Percentiles rank a stretch among this genome's conserved stretches.
Conservation (phyloP, 768 basidiomycete species). For the Sarcomyxa edulis region DNA sequence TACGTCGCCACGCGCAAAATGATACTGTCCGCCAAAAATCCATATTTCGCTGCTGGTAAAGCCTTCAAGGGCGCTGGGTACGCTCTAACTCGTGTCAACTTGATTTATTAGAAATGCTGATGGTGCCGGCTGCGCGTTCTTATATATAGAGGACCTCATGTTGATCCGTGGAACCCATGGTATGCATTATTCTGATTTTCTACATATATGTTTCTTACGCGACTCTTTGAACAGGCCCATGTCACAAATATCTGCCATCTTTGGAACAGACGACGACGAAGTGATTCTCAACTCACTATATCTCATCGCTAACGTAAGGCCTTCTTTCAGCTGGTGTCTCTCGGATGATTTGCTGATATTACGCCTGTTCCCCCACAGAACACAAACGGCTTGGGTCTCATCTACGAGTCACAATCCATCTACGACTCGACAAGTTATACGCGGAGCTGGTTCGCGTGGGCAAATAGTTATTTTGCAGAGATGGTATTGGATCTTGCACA, state of each 20-base stretch:
- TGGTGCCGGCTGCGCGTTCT: slow-evolving; percentile 1
- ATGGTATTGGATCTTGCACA: slow-evolving; percentile 75
- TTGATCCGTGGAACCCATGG: slow-evolving; percentile 71
- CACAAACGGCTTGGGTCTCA: slow-evolving; percentile 68
- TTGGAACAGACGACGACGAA: slow-evolving; percentile 65
- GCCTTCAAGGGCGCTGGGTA: slow-evolving; percentile 69
- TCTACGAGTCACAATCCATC: slow-evolving; percentile 71
- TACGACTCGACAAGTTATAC: slow-evolving; percentile 55
- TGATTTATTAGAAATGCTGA: too few relatives aligned
- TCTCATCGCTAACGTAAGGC: slow-evolving; percentile 60
- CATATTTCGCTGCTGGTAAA: slow-evolving; percentile 62
- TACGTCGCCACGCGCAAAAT: slow-evolving; percentile 63
- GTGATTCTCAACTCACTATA: slow-evolving; percentile 64
- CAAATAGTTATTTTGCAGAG: slow-evolving; percentile 79
- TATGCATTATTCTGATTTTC: too few relatives aligned
- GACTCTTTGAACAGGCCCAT: slow-evolving; percentile 56
- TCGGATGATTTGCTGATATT: slow-evolving; percentile 1
- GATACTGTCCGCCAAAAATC: slow-evolving; percentile 59
- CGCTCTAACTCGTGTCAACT: too few relatives aligned
- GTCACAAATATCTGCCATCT: slow-evolving; percentile 73
- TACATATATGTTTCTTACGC: neutral
- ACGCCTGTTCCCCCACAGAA: slow-evolving; percentile 36
- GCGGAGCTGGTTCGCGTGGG: slow-evolving; percentile 80
- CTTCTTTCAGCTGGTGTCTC: neutral
- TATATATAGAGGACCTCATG: slow-evolving; percentile 65